These are phyloP conservation scores for Colletotrichum lindemuthianum DNA, from an alignment of 2,329 filamentous ascomycete genomes.

Conservation along the genomic window DNA sequence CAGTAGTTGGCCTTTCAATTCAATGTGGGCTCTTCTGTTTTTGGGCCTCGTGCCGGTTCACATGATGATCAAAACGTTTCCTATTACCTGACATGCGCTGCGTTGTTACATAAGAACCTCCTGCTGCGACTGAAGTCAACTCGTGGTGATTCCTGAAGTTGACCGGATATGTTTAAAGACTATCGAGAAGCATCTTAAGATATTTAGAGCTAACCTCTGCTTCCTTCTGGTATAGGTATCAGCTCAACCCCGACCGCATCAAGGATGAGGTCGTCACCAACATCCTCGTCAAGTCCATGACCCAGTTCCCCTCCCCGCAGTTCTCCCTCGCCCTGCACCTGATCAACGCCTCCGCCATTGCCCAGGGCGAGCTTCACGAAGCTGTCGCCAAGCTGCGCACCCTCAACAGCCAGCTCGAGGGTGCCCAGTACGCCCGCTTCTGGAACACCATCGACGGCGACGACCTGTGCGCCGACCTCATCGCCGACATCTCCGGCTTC, in stretches of 20 bases:
- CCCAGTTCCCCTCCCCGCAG: slow-evolving; percentile 95
- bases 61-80: slow-evolving; percentile 96
- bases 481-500: slow-evolving; percentile 93
- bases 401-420: slow-evolving; percentile 88
- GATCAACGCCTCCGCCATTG: slow-evolving; percentile 80
- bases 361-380: slow-evolving; percentile 81
- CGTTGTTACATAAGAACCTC: slow-evolving; percentile 62
- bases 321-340: slow-evolving; percentile 95
- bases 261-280: slow-evolving; percentile 98
- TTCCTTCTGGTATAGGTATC: slow-evolving; percentile 73
- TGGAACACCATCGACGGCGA: slow-evolving; percentile 94
- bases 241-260: slow-evolving; percentile 98
- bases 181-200: slow-evolving; percentile 50
- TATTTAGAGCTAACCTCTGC: slow-evolving; percentile 30
- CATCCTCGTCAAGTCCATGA: slow-evolving; percentile 97
- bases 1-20: slow-evolving; percentile 10
- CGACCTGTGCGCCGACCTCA: slow-evolving; percentile 94
- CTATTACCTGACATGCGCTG: slow-evolving; percentile 88
- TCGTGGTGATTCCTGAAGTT: slow-evolving; percentile 66
- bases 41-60: slow-evolving; percentile 36
- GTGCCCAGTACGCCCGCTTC: slow-evolving; percentile 90
- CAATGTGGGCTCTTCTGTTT: slow-evolving; percentile 15
- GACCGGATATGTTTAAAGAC: slow-evolving; percentile 2
- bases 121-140: slow-evolving; percentile 71
- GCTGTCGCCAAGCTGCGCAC: slow-evolving; percentile 87